Percentiles rank a stretch among this genome's conserved stretches.
These are phyloP conservation scores for Calonectria montana DNA, from an alignment of 2,329 filamentous ascomycete species.

Conservation along the genomic window DNA sequence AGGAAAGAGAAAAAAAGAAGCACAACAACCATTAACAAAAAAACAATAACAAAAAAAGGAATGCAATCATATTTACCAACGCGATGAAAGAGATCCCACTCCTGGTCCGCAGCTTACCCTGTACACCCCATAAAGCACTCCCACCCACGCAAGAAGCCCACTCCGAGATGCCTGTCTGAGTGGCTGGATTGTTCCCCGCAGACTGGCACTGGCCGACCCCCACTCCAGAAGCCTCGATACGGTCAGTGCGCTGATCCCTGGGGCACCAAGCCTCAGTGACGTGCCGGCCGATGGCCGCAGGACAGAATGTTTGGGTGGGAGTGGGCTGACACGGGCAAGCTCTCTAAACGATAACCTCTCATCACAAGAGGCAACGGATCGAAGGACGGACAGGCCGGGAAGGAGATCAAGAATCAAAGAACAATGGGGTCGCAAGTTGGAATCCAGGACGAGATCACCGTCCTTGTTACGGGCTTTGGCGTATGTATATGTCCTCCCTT, in stretches of 20 bases:
- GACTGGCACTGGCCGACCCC: neutral
- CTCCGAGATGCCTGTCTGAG: neutral
- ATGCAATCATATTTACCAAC: neutral
- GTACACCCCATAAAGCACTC: neutral
- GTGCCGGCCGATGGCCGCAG: neutral
- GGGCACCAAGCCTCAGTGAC: neutral
- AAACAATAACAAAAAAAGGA: neutral
- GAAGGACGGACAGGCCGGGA: neutral
- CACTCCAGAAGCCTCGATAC: neutral
- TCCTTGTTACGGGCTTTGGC: slow-evolving; percentile 71
- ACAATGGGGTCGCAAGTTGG: slow-evolving; percentile 51
- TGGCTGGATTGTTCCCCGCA: slow-evolving; percentile 4
- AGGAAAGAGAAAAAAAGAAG: neutral
- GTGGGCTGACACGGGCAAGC: neutral
- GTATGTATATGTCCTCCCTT: slow-evolving; percentile 53
- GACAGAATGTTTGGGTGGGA: neutral
- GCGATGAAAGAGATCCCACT: no score
- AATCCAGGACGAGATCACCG: slow-evolving; percentile 62
- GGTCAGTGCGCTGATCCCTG: neutral
- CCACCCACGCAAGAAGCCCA: neutral
- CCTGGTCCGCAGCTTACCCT: neutral
- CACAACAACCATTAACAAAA: no score
- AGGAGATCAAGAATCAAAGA: neutral
- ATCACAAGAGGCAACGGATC: neutral
- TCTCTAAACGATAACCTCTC: neutral